These are phyloP conservation scores for Durotheca rogersii DNA, from an alignment of 495 filamentous ascomycete genomes.

Conservation along the genomic window DNA sequence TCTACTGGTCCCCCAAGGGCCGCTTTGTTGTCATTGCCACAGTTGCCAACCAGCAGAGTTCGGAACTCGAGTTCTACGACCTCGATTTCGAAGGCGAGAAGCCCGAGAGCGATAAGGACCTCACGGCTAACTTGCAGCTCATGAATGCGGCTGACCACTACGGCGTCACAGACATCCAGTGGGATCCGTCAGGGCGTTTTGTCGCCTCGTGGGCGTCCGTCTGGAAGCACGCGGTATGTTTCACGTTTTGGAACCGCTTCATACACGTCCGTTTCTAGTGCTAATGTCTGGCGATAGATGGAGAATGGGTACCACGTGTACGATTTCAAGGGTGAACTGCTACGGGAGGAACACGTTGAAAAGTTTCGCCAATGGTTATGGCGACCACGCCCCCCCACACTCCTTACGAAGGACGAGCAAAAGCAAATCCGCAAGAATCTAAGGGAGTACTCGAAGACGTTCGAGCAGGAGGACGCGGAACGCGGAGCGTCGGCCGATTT, in stretches of 20 bases:
- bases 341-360: conserved; percentile 90
- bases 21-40: conserved; percentile 92
- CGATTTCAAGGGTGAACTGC: conserved; percentile 86
- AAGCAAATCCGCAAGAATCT: conserved; percentile 98
- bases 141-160: conserved; percentile 95
- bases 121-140: conserved; percentile 89
- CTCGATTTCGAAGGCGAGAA: conserved; percentile 98
- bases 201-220: conserved; percentile 87
- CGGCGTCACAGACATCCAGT: conserved; percentile 95
- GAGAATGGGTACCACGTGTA: conserved; percentile 98
- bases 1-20: conserved; percentile 98
- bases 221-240: conserved; percentile 90
- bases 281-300: conserved; percentile 65
- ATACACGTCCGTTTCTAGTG: conserved; percentile 1
- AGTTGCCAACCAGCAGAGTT: conserved; percentile 85
- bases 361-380: conserved; percentile 97
- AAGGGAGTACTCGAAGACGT: conserved; percentile 88
- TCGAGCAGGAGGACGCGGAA: conserved; percentile 92
- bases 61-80: conserved; percentile 96
- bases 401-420: conserved; percentile 92
- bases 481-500: conserved; percentile 90
- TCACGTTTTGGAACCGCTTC: background rate
- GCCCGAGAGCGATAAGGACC: conserved; percentile 84
- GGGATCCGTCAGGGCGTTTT: conserved; percentile 94
- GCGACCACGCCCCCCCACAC: conserved; percentile 85